These are phyloP conservation scores for Plenodomus lindquistii DNA, from an alignment of 2,329 filamentous ascomycete genomes.

Conservation along the genomic window DNA sequence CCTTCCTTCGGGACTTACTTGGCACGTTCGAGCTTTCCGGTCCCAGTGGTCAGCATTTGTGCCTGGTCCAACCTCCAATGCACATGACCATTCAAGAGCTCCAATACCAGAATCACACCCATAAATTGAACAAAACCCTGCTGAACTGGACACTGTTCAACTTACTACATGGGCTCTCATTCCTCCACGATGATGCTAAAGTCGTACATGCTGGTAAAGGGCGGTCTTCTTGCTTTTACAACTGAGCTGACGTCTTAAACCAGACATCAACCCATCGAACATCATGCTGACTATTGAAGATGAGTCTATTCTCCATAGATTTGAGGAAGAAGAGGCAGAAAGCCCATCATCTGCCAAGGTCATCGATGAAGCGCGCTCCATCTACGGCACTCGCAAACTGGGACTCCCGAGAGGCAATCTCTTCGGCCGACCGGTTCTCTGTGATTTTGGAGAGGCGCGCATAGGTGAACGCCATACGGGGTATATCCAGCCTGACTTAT, in stretches of 20 bases:
- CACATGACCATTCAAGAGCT: slow-evolving; percentile 34
- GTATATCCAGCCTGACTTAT: slow-evolving; percentile 45
- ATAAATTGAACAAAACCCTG: slow-evolving; percentile 18
- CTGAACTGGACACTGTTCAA: slow-evolving; percentile 36
- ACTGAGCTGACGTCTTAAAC: slow-evolving; percentile 13
- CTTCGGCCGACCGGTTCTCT: slow-evolving; percentile 42
- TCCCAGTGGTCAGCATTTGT: slow-evolving; percentile 28
- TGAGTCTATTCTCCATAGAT: slow-evolving; percentile 41
- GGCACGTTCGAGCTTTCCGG: slow-evolving; percentile 24
- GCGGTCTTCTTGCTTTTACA: slow-evolving; percentile 12
- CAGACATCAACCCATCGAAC: slow-evolving; percentile 52
- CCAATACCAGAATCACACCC: slow-evolving; percentile 24
- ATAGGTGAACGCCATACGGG: slow-evolving; percentile 35
- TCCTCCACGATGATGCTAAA: slow-evolving; percentile 50
- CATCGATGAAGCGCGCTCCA: slow-evolving; percentile 21
- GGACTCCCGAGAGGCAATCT: slow-evolving; percentile 30
- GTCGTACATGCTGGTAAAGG: slow-evolving; percentile 52
- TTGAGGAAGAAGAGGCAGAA: slow-evolving; percentile 43
- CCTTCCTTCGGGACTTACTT: slow-evolving; percentile 23
- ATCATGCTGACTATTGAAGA: slow-evolving; percentile 47
- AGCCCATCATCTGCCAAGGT: slow-evolving; percentile 48
- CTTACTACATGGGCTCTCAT: slow-evolving; percentile 49
- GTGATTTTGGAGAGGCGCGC: slow-evolving; percentile 44
- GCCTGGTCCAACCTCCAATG: slow-evolving; percentile 30
- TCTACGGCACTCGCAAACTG: slow-evolving; percentile 33